Evolutionary conservation across 352 stramenopile species (phyloP), one percentile per base, ranked within the genome.

Genomic region (Phytophthora palmivora): DNA sequence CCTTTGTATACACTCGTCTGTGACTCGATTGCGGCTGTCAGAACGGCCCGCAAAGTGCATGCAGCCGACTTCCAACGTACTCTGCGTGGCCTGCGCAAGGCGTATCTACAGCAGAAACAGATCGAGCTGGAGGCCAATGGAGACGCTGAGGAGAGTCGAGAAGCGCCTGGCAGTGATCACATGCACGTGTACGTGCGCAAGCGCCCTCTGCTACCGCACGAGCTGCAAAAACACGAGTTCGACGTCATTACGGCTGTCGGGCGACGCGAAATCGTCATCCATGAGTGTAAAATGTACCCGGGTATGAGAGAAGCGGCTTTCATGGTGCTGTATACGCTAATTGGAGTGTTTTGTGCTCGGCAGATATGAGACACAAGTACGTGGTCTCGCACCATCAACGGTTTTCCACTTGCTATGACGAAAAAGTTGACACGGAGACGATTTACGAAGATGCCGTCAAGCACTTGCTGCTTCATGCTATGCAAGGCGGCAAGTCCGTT

Each of bases 231-330:
- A 63, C 83, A 89, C 58, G 91, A 97, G 64, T 97, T 93, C 50
- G 87, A 96, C 61, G 81, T 96, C 45, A 91, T 97, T 55, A 85
- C 79, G 36, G 87, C 85, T 16, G 72, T 83, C 28, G 81, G 72
- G 0, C 43, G 65, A 48, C 72, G 63, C 26, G 72, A 89, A 43
- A 87, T 94, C 59, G 79, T 95, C 36, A 84, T 97, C 49, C 87
- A 97, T 67, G 89, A 97, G 67, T 94, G 87, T 70, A 84, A 91
- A 42, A 96, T 97, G 89, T 92, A 96, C 67, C 70, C 81, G 8
- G 70, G 78, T 87, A 70, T 5, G 10, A 37, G 6, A n/a, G 26
- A 51, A 15, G n/a, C 21, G 22, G 12, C 7, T 32, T 33, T 53
- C 59, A 18, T 28, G 32, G 8, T 4, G 24, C 5, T 45, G 2